Conservation (phyloP, 345 rosid species). For the Eucalyptus urophylla region DNA sequence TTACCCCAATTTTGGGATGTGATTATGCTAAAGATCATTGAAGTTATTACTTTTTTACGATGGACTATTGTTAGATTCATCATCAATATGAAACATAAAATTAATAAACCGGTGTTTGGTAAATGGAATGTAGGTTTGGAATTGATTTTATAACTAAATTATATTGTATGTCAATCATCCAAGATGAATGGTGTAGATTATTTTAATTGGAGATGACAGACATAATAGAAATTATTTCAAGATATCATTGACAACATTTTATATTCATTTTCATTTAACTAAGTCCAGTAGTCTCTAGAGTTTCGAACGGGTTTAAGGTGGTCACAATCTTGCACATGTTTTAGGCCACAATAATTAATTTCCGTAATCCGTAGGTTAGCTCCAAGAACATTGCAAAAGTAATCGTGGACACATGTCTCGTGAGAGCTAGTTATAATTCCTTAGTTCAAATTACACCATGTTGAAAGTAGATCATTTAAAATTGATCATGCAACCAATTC, state of each 20-base stretch:
- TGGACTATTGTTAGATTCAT: not conserved
- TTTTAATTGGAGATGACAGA: not conserved
- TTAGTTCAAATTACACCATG: not conserved
- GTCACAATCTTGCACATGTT: not conserved
- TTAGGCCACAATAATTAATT: fast-evolving
- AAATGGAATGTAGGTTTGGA: not conserved
- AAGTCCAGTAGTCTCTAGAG: not conserved
- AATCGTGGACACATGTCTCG: too few relatives aligned
- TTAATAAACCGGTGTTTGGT: too few relatives aligned
- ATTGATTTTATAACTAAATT: not conserved
- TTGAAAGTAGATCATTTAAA: not conserved
- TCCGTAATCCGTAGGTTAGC: fast-evolving
- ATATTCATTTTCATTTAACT: not conserved
- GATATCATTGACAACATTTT: too few relatives aligned
- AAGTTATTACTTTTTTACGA: not conserved
- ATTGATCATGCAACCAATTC: fast-evolving
- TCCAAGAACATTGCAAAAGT: not conserved
- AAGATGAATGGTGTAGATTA: not conserved
- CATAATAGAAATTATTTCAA: not conserved
- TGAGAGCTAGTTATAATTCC: not conserved
- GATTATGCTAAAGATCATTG: not conserved
- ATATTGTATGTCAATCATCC: fast-evolving
- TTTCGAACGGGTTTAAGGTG: not conserved
- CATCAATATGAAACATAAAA: not conserved
- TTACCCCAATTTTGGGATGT: not conserved